Evolutionary conservation across 306 rosid species (phyloP), one percentile per base, ranked within the genome.

Genomic region (Astragalus membranaceus): DNA sequence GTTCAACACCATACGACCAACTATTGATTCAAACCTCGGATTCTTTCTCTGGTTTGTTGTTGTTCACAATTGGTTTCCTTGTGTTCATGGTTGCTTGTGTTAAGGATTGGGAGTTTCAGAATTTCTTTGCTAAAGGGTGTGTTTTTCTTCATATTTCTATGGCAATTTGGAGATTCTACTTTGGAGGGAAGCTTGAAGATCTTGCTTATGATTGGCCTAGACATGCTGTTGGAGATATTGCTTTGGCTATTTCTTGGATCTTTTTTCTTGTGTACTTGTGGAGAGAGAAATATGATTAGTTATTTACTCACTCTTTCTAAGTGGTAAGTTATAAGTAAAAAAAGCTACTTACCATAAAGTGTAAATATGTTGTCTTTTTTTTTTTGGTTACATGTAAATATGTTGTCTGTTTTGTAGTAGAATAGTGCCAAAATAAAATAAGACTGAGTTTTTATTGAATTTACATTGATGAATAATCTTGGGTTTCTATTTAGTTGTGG

Each of bases 71-170:
- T 23, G 99, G 99, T 6, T 84, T 79, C 53, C 65, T 94, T 47
- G 69, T 94, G 16, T 89, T 89, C 82, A 94, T 89, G 99, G 87
- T 87, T 61, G 80, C 97, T 32, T 87, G 86, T 75, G 96, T 86
- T 6, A 89, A 85, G 82, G 99, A 94, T 72, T 68, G 79, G 54
- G 88, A 91, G 64, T 94, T 94, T 37, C 99, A 94, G 51, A 85
- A 87, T 57, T 94, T 88, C 83, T 94, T 94, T 79, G 92, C 99
- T 6, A 91, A 84, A 85, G 97, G 95, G 10, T 87, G 99, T 77
- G 83, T 82, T 9, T 47, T 87, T 65, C 91, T 94, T 83, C 99
- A 94, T 81, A 53, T 91, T 23, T 86, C 89, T 10, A 85, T 88
- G 99, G 97, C 96, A 16, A 63, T 80, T 3, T 94, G 99, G 97